Evolutionary conservation across 257 asterid genomes (phyloP).

Genomic region (Vinca minor): DNA sequence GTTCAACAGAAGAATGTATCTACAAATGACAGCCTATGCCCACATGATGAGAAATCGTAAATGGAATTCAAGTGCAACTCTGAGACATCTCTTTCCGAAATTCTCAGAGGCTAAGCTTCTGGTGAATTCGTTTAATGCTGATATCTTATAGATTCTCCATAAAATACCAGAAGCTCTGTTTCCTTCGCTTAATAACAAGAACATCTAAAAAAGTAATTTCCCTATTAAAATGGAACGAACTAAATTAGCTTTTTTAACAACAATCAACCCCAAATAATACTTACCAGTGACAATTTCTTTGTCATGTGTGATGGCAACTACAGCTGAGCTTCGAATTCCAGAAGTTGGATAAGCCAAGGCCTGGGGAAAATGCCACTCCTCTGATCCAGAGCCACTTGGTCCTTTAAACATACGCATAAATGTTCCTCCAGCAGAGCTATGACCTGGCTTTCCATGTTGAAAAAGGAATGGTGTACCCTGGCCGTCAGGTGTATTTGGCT

Average conservation of each 20-base stretch:
- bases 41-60: neutral
- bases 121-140: neutral
- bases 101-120: too few relatives aligned
- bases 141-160: neutral
- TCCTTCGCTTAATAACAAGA: too few relatives aligned
- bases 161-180: too few relatives aligned
- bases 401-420: slow-evolving; percentile 96
- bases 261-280: slow-evolving; percentile 7
- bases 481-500: slow-evolving; percentile 98
- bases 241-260: too few relatives aligned
- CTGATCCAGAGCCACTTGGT: slow-evolving; percentile 55
- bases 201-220: too few relatives aligned
- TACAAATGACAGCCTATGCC: neutral
- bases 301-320: slow-evolving; percentile 75
- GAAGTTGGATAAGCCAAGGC: slow-evolving; percentile 73
- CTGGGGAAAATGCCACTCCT: slow-evolving; percentile 84
- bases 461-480: slow-evolving; percentile 97
- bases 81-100: neutral
- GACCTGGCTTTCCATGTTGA: slow-evolving; percentile 75
- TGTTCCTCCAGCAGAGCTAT: slow-evolving; percentile 68
- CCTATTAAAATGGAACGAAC: too few relatives aligned
- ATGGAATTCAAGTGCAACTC: neutral
- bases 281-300: slow-evolving; percentile 88
- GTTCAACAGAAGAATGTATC: neutral
- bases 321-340: slow-evolving; percentile 67